phyloP scores from a whole-genome alignment of 1,284 basidiomycete genomes.

The Bjerkandera adusta region DNA sequence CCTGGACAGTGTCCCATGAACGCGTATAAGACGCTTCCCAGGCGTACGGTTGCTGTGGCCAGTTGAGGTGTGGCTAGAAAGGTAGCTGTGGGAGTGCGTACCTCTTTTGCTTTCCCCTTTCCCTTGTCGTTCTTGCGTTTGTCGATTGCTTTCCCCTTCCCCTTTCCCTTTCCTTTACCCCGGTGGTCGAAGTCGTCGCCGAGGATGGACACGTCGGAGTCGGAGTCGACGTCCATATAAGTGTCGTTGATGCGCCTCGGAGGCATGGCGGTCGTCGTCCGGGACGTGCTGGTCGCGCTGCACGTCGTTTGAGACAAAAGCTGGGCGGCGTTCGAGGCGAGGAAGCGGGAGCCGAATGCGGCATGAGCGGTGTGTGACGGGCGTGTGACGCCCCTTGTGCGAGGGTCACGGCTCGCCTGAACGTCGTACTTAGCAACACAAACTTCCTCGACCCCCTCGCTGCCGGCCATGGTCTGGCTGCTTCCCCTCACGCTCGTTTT shows the following conservation, averaged over 20 bases:
- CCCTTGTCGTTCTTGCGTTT: slow-evolving; percentile 31
- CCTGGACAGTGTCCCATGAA: slow-evolving; percentile 96
- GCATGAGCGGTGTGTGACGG: too few relatives aligned
- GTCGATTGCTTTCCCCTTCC: slow-evolving; percentile 41
- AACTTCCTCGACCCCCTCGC: neutral
- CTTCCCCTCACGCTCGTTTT: slow-evolving; percentile 41
- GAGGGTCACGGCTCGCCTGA: too few relatives aligned
- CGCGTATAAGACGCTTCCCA: slow-evolving; percentile 97
- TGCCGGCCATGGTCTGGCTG: slow-evolving; percentile 20
- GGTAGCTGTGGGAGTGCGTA: slow-evolving; percentile 22
- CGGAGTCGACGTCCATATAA: slow-evolving; percentile 48
- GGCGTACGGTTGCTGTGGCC: slow-evolving; percentile 71
- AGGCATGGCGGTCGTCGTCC: too few relatives aligned
- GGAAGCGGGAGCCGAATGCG: too few relatives aligned
- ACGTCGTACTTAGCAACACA: too few relatives aligned
- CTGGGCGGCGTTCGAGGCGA: too few relatives aligned
- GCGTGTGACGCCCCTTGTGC: too few relatives aligned
- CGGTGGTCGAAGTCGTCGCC: slow-evolving; percentile 41
- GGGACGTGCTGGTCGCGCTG: neutral
- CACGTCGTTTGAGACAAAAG: slow-evolving; percentile 1
- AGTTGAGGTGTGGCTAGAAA: neutral
- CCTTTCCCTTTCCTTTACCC: slow-evolving; percentile 40
- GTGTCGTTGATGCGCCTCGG: slow-evolving; percentile 26
- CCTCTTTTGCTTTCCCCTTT: slow-evolving; percentile 52
- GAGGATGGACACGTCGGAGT: slow-evolving; percentile 43